These are phyloP conservation scores for Crotalaria pallida DNA, from an alignment of 306 rosid genomes.

Conservation along the genomic window DNA sequence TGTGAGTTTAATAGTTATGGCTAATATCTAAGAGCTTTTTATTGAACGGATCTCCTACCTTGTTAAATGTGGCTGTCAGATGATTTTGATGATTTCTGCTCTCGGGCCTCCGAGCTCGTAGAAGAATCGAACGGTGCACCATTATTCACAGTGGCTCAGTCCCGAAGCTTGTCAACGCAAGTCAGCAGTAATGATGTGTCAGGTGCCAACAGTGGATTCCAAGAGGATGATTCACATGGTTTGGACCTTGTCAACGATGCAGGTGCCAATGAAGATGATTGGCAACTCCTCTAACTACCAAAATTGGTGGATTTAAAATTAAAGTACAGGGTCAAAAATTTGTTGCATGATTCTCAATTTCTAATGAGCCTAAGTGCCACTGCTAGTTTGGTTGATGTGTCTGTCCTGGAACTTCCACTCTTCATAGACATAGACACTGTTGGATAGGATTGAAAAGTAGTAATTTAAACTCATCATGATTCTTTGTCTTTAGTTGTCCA, in stretches of 20 bases:
- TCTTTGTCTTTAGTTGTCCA: constrained; percentile 35
- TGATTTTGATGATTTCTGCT: constrained; percentile 82
- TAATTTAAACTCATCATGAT: constrained; percentile 27
- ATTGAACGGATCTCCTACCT: constrained; percentile 8
- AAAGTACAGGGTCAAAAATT: neutral
- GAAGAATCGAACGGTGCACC: constrained; percentile 91
- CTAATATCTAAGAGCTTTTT: constrained; percentile 2
- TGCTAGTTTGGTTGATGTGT: constrained; percentile 13
- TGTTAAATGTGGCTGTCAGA: constrained; percentile 37
- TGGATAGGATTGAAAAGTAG: constrained; percentile 31
- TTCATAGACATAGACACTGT: neutral
- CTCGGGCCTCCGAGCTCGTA: constrained; percentile 69
- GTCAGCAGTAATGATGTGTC: constrained; percentile 32
- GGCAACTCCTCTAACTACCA: constrained; percentile 69
- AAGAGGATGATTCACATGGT: constrained; percentile 33
- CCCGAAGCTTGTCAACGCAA: constrained; percentile 41
- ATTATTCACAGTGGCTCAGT: constrained; percentile 68
- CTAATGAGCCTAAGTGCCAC: constrained; percentile 14
- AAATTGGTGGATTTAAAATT: neutral
- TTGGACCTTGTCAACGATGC: constrained; percentile 27
- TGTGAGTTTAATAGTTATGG: neutral
- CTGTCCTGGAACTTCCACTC: neutral
- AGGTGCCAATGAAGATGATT: constrained; percentile 64
- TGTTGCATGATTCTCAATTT: constrained; percentile 7
- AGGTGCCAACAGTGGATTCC: constrained; percentile 27